Evolutionary conservation across 441 rosid genomes (phyloP).

Genomic region (Erodium texanum): DNA sequence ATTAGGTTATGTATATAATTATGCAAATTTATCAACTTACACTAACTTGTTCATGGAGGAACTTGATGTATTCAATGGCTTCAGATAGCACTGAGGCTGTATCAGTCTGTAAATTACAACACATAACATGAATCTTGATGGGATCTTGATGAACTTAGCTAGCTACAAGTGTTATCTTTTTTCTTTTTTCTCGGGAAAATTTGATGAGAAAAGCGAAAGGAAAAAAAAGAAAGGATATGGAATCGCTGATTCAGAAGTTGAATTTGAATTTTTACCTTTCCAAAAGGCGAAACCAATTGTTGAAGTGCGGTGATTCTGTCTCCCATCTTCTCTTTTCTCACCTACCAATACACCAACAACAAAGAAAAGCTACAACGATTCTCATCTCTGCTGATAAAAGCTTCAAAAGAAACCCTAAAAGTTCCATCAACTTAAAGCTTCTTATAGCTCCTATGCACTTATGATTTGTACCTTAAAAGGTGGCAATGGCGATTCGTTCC

Average conservation of each 20-base stretch:
- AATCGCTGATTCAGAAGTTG: constrained; percentile 17
- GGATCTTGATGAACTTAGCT: no score
- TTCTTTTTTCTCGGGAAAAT: constrained; percentile 13
- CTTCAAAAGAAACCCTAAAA: background rate
- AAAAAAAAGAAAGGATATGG: no score
- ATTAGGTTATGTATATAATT: no score
- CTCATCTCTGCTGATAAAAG: constrained; percentile 15
- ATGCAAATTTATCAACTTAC: constrained; percentile 35
- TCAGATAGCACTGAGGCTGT: constrained; percentile 98
- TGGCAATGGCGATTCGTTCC: constrained; percentile 73
- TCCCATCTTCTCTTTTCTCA: constrained; percentile 99
- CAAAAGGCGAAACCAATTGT: constrained; percentile 99
- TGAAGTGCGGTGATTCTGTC: constrained; percentile 99
- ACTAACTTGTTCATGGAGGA: constrained; percentile 78
- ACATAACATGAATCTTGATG: background rate
- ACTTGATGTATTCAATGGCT: constrained; percentile 90
- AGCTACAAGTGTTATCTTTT: no score
- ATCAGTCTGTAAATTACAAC: constrained; percentile 57
- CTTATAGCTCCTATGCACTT: no score
- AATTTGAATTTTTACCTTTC: constrained; percentile 55
- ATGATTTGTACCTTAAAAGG: constrained; percentile 65
- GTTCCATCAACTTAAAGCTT: background rate
- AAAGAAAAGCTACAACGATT: constrained; percentile 11
- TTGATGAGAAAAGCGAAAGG: constrained; percentile 17
- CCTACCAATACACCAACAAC: constrained; percentile 34